Base-by-base conservation (phyloP, 1,284 basidiomycete genomes). In the Vanrija humicola region DNA sequence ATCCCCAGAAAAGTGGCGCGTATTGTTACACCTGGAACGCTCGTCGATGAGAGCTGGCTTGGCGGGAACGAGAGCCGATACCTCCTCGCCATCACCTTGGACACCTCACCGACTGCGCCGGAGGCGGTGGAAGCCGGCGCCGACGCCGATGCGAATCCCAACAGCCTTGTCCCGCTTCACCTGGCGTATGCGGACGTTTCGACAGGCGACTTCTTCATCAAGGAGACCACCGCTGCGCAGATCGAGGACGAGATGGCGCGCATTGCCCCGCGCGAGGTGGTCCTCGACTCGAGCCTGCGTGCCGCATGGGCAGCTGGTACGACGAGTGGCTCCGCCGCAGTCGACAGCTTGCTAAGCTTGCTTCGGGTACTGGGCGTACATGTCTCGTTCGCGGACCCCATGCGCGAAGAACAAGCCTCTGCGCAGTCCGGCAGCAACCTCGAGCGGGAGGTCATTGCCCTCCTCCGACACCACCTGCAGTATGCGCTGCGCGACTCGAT, bases 131-230 rank as follows among this genome's bases (percentile, higher is more conserved):
- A 5, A 5, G 34, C 6, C 1, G 54, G 67, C 15, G 18, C 14
- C 18, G 49, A 64, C 26, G 60, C 82, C 25, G 40, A 12, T 45
- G 52, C 2, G 51, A 12, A 8, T 34, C 34, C 12, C 34, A 34
- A 34, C 61, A 8, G 39, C 72, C 12, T 88, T 87, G 4, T 42
- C 3, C 44, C 54, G 3, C 10, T 61, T 0, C 52, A 53, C 34
- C 77, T 96, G 29, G 90, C 92, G 3, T 96, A 92, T 86, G 90
- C 90, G 26, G 94, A 97, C 70, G 84, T 94, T n/a, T 93, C 92
- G 5, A 96, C 93, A 0, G 92, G 93, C 58, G 90, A 94, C 67
- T 91, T 94, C 74, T 93, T 89, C 73, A 86, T 88, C 1, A 89
- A 88, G 64, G 72, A 75, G 5, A 80, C 83, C 2, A 77, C 79